phyloP scores from a whole-genome alignment of 108 stramenopile genomes.

The Epithemia pelagica region DNA sequence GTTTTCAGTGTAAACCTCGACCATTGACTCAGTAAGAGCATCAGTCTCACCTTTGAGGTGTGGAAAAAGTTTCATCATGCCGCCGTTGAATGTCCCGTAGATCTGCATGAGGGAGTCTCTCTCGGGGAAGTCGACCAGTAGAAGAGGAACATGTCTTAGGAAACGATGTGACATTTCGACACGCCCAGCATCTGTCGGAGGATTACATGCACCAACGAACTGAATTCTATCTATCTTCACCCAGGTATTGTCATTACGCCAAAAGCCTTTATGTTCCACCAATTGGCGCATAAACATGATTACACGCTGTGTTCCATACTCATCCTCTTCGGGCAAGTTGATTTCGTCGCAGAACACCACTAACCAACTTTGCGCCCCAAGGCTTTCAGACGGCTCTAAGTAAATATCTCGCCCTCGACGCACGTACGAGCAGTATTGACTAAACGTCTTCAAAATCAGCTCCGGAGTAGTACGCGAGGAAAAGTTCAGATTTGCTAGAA shows the following conservation, averaged over 20 bases:
- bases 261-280: conserved; percentile 97
- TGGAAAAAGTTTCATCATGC: conserved; percentile 93
- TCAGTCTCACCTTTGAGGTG: conserved; percentile 86
- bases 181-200: conserved; percentile 97
- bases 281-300: conserved; percentile 97
- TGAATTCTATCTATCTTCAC: conserved; percentile 91
- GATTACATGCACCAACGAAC: conserved; percentile 98
- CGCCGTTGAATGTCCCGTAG: conserved; percentile 92
- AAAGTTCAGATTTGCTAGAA: conserved; percentile 91
- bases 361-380: conserved; percentile 81
- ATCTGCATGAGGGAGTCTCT: conserved; percentile 90
- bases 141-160: conserved; percentile 92
- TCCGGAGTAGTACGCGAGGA: conserved; percentile 93
- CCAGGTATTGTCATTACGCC: conserved; percentile 91
- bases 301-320: conserved; percentile 95
- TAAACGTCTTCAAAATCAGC: conserved; percentile 90
- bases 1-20: conserved; percentile 90
- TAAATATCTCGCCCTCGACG: conserved; percentile 81
- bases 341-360: conserved; percentile 99
- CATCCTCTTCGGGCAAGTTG: conserved; percentile 94
- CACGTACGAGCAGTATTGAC: conserved; percentile 92
- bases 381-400: conserved; percentile 69
- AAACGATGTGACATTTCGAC: conserved; percentile 87
- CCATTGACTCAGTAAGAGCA: conserved; percentile 94
- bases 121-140: conserved; percentile 95